Conservation (phyloP, 345 rosid species). For the Syzygium aromaticum region DNA sequence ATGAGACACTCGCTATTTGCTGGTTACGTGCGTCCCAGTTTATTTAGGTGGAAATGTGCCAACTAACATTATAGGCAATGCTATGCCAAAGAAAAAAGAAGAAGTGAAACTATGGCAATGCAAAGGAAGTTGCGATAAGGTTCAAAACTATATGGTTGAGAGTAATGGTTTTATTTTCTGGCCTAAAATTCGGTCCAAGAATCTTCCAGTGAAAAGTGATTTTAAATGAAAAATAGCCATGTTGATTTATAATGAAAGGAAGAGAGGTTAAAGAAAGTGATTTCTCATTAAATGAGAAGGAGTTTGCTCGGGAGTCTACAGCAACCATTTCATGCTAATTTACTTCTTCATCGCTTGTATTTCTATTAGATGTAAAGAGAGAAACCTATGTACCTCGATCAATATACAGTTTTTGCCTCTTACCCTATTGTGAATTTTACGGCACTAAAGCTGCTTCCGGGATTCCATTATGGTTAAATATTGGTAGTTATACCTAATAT, state of each 20-base stretch:
- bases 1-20: background rate
- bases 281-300: background rate
- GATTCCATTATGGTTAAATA: background rate
- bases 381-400: background rate
- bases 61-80: background rate
- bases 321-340: background rate
- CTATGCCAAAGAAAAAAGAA: background rate
- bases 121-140: background rate
- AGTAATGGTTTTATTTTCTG: background rate
- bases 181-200: background rate
- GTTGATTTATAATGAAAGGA: background rate
- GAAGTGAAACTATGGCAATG: background rate
- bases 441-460: background rate
- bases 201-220: background rate
- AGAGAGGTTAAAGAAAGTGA: background rate
- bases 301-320: background rate
- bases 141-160: background rate
- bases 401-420: background rate
- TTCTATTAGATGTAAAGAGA: background rate
- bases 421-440: background rate
- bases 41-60: background rate
- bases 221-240: background rate
- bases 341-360: background rate
- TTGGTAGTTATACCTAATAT: background rate
- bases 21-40: too few species aligned